These are phyloP conservation scores for Phytophthora niederhauseri DNA, from an alignment of 352 stramenopile genomes.

Conservation along the genomic window DNA sequence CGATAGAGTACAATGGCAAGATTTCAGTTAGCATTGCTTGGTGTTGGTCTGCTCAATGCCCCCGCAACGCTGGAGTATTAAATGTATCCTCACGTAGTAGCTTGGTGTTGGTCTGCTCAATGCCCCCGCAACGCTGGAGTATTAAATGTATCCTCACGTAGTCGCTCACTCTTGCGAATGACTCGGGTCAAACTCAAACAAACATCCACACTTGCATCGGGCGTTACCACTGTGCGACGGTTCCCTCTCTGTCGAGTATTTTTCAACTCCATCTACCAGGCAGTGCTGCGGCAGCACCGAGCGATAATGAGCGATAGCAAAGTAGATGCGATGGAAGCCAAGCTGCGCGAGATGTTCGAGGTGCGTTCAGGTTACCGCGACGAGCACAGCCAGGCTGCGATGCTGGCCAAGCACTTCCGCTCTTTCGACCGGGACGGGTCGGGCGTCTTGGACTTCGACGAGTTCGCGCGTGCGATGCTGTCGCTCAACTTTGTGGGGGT, in stretches of 20 bases:
- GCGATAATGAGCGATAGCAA: conserved; percentile 37
- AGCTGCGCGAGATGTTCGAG: conserved; percentile 69
- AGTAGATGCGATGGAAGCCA: conserved; percentile 59
- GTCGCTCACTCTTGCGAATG: not conserved
- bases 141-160: too few species aligned
- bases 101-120: too few species aligned
- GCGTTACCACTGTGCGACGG: not conserved
- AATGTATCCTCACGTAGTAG: too few species aligned
- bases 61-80: too few species aligned
- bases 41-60: too few species aligned
- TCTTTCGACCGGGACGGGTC: conserved; percentile 78
- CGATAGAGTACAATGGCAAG: too few species aligned
- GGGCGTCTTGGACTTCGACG: conserved; percentile 83
- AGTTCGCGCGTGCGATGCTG: conserved; percentile 88
- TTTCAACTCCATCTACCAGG: not conserved
- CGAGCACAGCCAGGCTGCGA: conserved; percentile 45
- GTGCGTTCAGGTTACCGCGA: conserved; percentile 80
- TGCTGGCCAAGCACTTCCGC: conserved; percentile 76
- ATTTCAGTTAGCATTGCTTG: too few species aligned
- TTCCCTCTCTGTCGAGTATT: not conserved
- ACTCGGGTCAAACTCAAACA: not conserved
- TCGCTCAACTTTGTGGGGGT: conserved; percentile 91
- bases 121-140: too few species aligned
- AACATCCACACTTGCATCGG: not conserved
- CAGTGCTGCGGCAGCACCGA: not conserved